Base-by-base conservation (phyloP, 2,329 filamentous ascomycete species). In the Pestalotiopsis sp. region DNA sequence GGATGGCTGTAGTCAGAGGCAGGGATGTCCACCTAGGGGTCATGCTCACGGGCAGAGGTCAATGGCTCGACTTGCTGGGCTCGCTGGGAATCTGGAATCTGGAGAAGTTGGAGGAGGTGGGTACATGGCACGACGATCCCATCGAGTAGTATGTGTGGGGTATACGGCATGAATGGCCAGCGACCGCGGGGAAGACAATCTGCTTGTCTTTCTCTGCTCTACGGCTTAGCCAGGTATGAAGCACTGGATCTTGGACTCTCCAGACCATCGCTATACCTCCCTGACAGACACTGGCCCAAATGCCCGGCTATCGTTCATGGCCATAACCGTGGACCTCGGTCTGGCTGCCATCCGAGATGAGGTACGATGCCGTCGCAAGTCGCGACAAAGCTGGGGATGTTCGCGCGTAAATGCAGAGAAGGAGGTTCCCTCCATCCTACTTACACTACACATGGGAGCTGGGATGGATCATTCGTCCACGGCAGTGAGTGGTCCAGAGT, bases 21-120 rank as follows among this genome's bases (percentile, higher is more conserved):
- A 31, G n/a, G 63, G 63, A 61, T 61, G 5, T 36, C 25, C 12
- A 14, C n/a, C 57, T 31, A 20, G 59, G 31, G 59, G 59, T 38
- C 59, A 27, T 11, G 27, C 14, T 23, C 23, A 59, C 25, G 57
- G 45, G 17, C 45, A n/a, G 7, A n/a, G 27, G 27, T 31, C 20
- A 6, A n/a, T 52, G 60, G 60, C 36, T 23, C n/a, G 60, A 66
- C 20, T 61, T 23, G 65, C 25, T 25, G 27, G 36, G 63, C 13
- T 20, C 36, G 41, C 7, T n/a, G n/a, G 13, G 52, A 36, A 27
- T 67, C 41, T 65, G 65, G 56, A 67, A 52, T 65, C 65, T 67
- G 65, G 65, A 67, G 65, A 67, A 67, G 52, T 67, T 41, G 52
- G 65, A 67, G 36, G 63, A 27, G 61, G 61, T 38, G 38, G 27